These are phyloP conservation scores for Fraxinus velutina DNA, from an alignment of 305 asterid genomes.

Conservation along the genomic window DNA sequence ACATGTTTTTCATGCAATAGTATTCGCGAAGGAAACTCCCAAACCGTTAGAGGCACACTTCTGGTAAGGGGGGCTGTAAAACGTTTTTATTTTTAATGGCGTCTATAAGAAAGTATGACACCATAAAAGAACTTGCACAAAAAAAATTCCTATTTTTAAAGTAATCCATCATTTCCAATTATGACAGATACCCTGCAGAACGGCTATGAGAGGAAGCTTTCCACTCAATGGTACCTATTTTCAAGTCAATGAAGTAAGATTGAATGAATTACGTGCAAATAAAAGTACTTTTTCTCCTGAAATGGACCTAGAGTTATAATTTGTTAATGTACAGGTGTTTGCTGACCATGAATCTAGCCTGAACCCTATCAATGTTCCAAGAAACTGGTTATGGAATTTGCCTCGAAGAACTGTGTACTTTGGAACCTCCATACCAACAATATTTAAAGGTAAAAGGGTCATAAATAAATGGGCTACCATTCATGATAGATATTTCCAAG, in stretches of 20 bases:
- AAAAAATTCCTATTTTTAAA: not conserved
- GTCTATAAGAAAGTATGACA: not conserved
- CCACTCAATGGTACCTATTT: constrained; percentile 68
- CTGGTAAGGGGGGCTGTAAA: constrained; percentile 49
- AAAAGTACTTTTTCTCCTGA: not conserved
- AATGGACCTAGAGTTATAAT: constrained; percentile 14
- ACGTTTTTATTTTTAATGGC: not conserved
- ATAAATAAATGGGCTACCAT: constrained; percentile 9
- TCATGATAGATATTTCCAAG: constrained; percentile 1
- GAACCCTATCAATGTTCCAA: constrained; percentile 72
- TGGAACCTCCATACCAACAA: constrained; percentile 89
- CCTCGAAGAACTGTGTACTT: constrained; percentile 83
- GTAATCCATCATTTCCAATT: not conserved
- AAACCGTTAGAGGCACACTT: constrained; percentile 91
- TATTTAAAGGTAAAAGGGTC: constrained; percentile 65
- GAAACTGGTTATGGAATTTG: constrained; percentile 85
- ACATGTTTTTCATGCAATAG: constrained; percentile 86
- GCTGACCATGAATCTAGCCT: constrained; percentile 89
- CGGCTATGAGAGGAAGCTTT: constrained; percentile 24
- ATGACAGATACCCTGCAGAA: constrained; percentile 18
- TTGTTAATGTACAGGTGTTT: constrained; percentile 59
- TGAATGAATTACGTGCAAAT: not conserved
- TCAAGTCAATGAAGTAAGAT: constrained; percentile 84
- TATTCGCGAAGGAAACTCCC: constrained; percentile 72
- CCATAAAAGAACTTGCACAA: not conserved